Percentiles rank a stretch among this genome's conserved stretches.
phyloP scores from a whole-genome alignment of 768 basidiomycete species.

The Boletus sp. region DNA sequence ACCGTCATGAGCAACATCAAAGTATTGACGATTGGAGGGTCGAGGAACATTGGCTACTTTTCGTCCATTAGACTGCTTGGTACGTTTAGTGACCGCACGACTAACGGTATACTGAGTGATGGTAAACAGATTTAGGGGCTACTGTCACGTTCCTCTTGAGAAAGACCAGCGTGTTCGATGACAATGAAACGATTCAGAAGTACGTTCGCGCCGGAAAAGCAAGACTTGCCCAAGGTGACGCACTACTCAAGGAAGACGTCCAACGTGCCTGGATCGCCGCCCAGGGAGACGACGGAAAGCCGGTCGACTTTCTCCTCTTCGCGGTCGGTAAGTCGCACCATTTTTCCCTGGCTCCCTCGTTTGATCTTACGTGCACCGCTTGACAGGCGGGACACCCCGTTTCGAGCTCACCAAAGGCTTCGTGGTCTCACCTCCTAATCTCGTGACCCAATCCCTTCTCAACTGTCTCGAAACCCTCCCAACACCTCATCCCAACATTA shows the following conservation, averaged over 20 bases:
- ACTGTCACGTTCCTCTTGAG: conserved; percentile 67
- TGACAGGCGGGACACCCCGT: conserved; percentile 30
- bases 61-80: conserved; percentile 48
- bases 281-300: conserved; percentile 23
- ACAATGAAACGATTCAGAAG: conserved; percentile 49
- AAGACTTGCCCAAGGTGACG: conserved; percentile 59
- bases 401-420: conserved; percentile 50
- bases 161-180: conserved; percentile 49
- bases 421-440: conserved; percentile 48
- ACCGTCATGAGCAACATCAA: conserved; percentile 20
- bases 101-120: neutral
- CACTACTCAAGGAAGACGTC: conserved; percentile 51
- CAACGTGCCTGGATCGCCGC: conserved; percentile 48
- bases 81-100: conserved; percentile 17
- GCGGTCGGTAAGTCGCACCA: conserved; percentile 49
- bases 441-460: conserved; percentile 56
- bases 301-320: conserved; percentile 57
- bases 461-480: conserved; percentile 59
- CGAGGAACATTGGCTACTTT: conserved; percentile 55
- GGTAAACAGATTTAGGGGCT: conserved; percentile 49
- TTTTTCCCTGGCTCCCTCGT: neutral
- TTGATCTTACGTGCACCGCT: neutral
- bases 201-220: conserved; percentile 53
- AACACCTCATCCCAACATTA: conserved; percentile 43
- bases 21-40: conserved; percentile 50